Conservation (phyloP, 768 basidiomycete genomes). For the Collybia mongolica region DNA sequence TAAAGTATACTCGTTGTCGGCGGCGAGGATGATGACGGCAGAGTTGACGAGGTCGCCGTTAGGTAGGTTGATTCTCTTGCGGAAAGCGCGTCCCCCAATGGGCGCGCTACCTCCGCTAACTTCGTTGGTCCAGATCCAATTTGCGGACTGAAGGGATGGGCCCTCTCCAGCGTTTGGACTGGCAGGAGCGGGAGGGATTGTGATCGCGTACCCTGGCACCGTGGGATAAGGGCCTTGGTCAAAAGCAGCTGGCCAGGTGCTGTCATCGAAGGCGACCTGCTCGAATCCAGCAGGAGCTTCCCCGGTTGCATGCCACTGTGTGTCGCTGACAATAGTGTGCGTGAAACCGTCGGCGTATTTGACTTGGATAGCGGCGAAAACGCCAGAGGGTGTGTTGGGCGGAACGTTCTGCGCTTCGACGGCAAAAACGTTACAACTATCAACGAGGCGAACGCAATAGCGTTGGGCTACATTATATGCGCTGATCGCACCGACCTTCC, state of each 20-base stretch:
- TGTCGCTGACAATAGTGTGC: slow-evolving; percentile 17
- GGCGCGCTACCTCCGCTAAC: slow-evolving; percentile 15
- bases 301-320: slow-evolving; percentile 17
- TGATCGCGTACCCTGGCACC: slow-evolving; percentile 6
- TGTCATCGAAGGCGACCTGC: slow-evolving; percentile 17
- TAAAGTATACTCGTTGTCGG: slow-evolving; percentile 23
- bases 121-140: slow-evolving; percentile 30
- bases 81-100: slow-evolving; percentile 23
- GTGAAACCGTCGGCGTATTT: slow-evolving; percentile 22
- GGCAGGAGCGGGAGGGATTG: slow-evolving; percentile 3
- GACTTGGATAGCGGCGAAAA: slow-evolving; percentile 22
- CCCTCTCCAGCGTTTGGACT: slow-evolving; percentile 8
- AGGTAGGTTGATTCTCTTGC: slow-evolving; percentile 21
- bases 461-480: slow-evolving; percentile 13
- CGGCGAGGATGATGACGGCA: slow-evolving; percentile 20
- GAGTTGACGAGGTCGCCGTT: slow-evolving; percentile 17
- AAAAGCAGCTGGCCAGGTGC: slow-evolving; percentile 17
- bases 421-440: slow-evolving; percentile 21
- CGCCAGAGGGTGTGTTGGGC: slow-evolving; percentile 12
- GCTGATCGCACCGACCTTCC: slow-evolving; percentile 10
- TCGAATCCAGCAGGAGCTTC: slow-evolving; percentile 17
- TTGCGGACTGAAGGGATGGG: slow-evolving; percentile 16
- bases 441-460: slow-evolving; percentile 17
- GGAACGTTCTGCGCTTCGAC: slow-evolving; percentile 16
- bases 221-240: slow-evolving; percentile 12